Conservation (phyloP, 306 rosid genomes). For the Rubus parviflorus region DNA sequence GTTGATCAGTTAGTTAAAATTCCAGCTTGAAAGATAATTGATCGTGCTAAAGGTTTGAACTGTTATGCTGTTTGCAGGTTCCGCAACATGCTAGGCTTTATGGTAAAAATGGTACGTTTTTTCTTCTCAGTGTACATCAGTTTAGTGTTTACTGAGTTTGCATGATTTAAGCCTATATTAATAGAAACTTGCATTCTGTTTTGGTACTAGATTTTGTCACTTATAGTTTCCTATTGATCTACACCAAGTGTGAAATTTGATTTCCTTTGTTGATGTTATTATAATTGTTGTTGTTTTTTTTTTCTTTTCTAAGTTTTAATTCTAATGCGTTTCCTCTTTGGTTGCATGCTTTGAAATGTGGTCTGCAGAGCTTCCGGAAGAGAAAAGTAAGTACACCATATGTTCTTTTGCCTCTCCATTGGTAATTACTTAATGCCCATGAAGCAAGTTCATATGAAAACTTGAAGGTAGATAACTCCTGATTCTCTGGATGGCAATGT, state of each 20-base stretch:
- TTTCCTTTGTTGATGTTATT: background rate
- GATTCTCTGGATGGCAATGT: background rate
- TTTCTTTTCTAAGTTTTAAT: background rate
- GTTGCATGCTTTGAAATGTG: conserved; percentile 48
- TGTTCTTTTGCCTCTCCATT: conserved; percentile 10
- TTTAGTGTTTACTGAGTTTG: background rate
- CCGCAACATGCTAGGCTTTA: conserved; percentile 63
- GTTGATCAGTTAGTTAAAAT: background rate
- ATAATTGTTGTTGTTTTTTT: background rate
- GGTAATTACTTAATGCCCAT: background rate
- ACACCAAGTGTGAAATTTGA: conserved; percentile 10
- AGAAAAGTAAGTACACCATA: conserved; percentile 67
- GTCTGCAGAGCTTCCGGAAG: conserved; percentile 74
- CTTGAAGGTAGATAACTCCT: background rate
- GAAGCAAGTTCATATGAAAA: background rate
- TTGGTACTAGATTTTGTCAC: background rate
- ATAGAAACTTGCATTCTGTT: too few species aligned
- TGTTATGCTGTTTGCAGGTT: conserved; percentile 47
- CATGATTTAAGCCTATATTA: too few species aligned
- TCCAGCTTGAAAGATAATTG: background rate
- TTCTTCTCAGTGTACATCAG: background rate
- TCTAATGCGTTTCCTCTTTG: conserved; percentile 36
- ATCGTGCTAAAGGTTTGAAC: background rate
- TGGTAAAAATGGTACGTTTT: conserved; percentile 74
- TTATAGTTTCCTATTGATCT: background rate